Percentiles rank a stretch among this genome's conserved stretches.
Conservation (phyloP, 805 yeast genomes). For the Kluyveromyces nonfermentans region DNA sequence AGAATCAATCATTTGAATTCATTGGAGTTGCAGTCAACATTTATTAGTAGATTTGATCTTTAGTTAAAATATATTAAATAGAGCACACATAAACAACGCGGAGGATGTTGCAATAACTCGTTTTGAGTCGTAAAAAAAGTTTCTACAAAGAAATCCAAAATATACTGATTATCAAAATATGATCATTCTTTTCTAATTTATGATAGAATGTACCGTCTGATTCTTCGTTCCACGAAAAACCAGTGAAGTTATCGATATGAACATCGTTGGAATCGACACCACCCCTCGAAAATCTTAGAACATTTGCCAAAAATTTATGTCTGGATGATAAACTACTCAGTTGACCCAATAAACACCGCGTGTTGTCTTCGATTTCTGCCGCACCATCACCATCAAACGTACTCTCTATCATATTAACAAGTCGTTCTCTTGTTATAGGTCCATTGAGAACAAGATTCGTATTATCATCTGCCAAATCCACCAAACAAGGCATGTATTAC, state of each 20-base stretch:
- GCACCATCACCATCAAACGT: conserved; percentile 4
- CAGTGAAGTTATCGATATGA: conserved; percentile 32
- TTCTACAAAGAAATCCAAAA: conserved; percentile 18
- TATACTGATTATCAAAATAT: conserved; percentile 23
- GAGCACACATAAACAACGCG: not conserved
- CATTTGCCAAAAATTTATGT: conserved; percentile 46
- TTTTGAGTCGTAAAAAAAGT: not conserved
- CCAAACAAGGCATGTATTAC: not conserved
- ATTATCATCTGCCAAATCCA: not conserved
- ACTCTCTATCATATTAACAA: conserved; percentile 12
- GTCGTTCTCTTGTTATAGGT: conserved; percentile 14
- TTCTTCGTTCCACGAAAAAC: conserved; percentile 47
- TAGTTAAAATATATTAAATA: too few species aligned
- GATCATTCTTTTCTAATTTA: conserved; percentile 17
- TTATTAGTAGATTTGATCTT: conserved; percentile 16
- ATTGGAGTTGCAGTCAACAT: conserved; percentile 17
- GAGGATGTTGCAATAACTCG: not conserved
- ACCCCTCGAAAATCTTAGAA: conserved; percentile 28
- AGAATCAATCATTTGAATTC: conserved; percentile 11
- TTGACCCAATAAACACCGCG: conserved; percentile 26
- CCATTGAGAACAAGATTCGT: conserved; percentile 4
- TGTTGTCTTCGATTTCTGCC: conserved; percentile 19
- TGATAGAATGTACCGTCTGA: conserved; percentile 45
- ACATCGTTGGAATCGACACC: conserved; percentile 15
- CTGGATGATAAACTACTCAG: conserved; percentile 40